Base-by-base conservation (phyloP, 352 stramenopile genomes). In the Pythium utonaiense region DNA sequence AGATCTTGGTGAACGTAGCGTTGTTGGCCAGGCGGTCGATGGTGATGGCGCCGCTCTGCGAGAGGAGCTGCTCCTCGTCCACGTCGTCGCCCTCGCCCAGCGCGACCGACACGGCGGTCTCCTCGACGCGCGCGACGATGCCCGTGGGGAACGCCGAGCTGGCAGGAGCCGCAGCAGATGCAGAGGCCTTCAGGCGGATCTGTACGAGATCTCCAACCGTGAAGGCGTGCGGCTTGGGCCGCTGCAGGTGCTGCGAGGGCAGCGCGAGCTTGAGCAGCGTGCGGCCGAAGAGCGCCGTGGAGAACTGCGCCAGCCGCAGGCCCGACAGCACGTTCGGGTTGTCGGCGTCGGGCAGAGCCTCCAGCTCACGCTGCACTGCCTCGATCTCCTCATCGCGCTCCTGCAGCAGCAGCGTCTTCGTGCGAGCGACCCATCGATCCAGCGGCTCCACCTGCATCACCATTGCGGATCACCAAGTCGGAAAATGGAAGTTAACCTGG, bases 1-100 rank as follows among this genome's bases (percentile, higher is more conserved):
- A 73, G 45, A 96, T 67, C 60, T 95, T 95, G 41, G 70, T 45
- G 56, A 92, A 93, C 12, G 87, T 96, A 17, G 85, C 85, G 47
- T 91, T 91, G 67, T 96, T 97, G 28, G 87, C 82, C 10, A 96
- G 64, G 31, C 85, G 78, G 54, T 96, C 88, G 21, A 96, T 64
- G 17, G 83, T 86, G 3, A 93, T 54, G 0, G 21, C 41, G 40
- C 36, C 47, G 41, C 12, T 56, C 22, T 69, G 57, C 6, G 53
- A 30, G 9, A 78, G 51, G 33, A 85, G 52, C 12, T 80, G 67
- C 34, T 76, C 58, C 47, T 83, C 76, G 6, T 92, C 80, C 28
- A 82, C 57, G 12, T 89, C 75, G 9, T 91, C 66, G 3, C 83
- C 65, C 9, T 76, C 73, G 41, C 75, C 65, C 10, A 91, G 57